Conservation (phyloP, 108 stramenopile species). For the Nitzschia palea region DNA sequence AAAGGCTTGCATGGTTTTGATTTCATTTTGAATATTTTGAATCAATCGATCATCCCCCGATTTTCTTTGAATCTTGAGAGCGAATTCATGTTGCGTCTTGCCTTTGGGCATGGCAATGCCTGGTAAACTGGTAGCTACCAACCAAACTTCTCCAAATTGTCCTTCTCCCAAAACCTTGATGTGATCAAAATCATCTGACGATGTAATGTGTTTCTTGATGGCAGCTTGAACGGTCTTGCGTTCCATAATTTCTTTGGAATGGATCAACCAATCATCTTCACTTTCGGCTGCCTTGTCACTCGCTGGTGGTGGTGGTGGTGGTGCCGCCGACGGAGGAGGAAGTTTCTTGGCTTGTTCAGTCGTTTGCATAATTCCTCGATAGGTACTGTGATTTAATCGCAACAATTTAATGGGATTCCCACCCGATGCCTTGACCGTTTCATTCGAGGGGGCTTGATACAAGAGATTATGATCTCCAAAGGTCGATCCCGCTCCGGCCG, state of each 20-base stretch:
- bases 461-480: constrained; percentile 81
- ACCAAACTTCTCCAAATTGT: constrained; percentile 57
- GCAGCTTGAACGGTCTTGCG: not conserved
- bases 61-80: constrained; percentile 79
- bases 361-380: constrained; percentile 24
- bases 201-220: not conserved
- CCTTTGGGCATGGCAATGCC: constrained; percentile 16
- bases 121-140: constrained; percentile 31
- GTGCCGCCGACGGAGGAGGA: constrained; percentile 3
- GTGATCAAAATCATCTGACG: constrained; percentile 33
- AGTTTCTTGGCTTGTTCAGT: constrained; percentile 14
- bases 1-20: constrained; percentile 77
- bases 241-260: not conserved
- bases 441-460: constrained; percentile 35
- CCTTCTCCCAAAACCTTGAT: constrained; percentile 52
- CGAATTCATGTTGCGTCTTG: constrained; percentile 71
- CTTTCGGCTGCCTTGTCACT: not conserved
- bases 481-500: constrained; percentile 51
- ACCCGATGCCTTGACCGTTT: not conserved
- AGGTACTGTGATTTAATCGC: constrained; percentile 6
- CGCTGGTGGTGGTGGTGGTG: not conserved
- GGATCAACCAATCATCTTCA: constrained; percentile 16
- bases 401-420: constrained; percentile 6
- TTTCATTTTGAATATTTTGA: constrained; percentile 65
- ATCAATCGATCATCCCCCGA: constrained; percentile 81